These are phyloP conservation scores for Gamarada debralockiae DNA, from an alignment of 495 filamentous ascomycete genomes.

Conservation along the genomic window DNA sequence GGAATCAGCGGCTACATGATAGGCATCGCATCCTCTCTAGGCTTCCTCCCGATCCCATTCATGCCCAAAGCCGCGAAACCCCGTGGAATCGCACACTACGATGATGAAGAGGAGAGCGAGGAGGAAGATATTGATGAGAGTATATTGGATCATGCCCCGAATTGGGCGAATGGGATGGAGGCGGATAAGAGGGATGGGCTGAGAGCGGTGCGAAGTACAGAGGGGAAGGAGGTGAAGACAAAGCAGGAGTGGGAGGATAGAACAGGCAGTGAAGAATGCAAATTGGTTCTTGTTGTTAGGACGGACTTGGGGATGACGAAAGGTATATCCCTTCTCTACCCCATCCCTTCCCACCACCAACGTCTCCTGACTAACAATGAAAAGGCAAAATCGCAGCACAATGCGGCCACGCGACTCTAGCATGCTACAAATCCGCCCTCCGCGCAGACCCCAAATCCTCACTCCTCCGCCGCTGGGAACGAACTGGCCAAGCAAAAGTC, in stretches of 20 bases:
- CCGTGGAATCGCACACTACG: constrained; percentile 16
- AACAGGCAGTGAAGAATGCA: constrained; percentile 74
- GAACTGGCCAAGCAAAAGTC: constrained; percentile 82
- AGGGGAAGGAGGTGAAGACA: constrained; percentile 7
- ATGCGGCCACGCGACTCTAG: constrained; percentile 91
- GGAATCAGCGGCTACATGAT: constrained; percentile 61
- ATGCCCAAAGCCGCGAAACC: neutral
- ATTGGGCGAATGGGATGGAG: constrained; percentile 49
- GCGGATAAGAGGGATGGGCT: constrained; percentile 46
- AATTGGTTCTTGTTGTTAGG: constrained; percentile 86
- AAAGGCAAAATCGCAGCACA: constrained; percentile 96
- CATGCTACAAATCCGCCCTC: constrained; percentile 84
- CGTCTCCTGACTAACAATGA: no score
- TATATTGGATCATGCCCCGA: constrained; percentile 55
- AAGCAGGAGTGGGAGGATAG: constrained; percentile 27
- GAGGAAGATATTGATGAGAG: constrained; percentile 48
- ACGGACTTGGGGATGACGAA: constrained; percentile 96
- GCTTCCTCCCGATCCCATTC: constrained; percentile 45
- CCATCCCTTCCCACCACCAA: neutral
- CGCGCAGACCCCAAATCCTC: constrained; percentile 43
- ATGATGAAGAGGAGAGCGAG: constrained; percentile 42
- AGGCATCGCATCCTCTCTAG: constrained; percentile 45
- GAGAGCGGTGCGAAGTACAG: constrained; percentile 26
- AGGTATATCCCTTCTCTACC: constrained; percentile 46
- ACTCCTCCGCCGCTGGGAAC: constrained; percentile 83